phyloP scores from a whole-genome alignment of 2,329 filamentous ascomycete species.

The Didymella pinodella region DNA sequence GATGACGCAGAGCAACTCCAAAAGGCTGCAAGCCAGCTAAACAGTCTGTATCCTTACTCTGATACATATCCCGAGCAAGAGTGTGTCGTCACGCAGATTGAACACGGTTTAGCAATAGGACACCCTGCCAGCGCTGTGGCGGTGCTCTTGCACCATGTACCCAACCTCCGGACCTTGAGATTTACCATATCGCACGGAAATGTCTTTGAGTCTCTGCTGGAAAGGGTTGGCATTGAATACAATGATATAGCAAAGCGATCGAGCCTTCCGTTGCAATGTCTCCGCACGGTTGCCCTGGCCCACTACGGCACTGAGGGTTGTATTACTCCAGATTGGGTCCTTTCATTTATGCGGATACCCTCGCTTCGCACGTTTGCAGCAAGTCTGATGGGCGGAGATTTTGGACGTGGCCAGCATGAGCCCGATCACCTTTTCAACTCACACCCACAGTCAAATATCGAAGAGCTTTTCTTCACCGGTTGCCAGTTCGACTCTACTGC shows the following conservation, averaged over 20 bases:
- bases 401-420: background rate
- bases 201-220: background rate
- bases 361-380: conserved; percentile 2
- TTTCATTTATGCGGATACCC: background rate
- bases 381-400: background rate
- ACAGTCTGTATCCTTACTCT: background rate
- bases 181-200: background rate
- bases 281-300: background rate
- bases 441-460: background rate
- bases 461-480: background rate
- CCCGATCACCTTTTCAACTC: background rate
- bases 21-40: background rate
- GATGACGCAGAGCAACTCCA: background rate
- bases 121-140: background rate
- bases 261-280: background rate
- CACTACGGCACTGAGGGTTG: background rate
- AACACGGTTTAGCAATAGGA: background rate
- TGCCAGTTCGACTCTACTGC: background rate
- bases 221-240: background rate
- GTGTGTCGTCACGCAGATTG: background rate
- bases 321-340: background rate
- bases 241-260: background rate
- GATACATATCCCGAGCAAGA: background rate
- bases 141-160: background rate
- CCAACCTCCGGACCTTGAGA: background rate